phyloP scores from a whole-genome alignment of 345 rosid genomes.

The Eucalyptus camaldulensis region DNA sequence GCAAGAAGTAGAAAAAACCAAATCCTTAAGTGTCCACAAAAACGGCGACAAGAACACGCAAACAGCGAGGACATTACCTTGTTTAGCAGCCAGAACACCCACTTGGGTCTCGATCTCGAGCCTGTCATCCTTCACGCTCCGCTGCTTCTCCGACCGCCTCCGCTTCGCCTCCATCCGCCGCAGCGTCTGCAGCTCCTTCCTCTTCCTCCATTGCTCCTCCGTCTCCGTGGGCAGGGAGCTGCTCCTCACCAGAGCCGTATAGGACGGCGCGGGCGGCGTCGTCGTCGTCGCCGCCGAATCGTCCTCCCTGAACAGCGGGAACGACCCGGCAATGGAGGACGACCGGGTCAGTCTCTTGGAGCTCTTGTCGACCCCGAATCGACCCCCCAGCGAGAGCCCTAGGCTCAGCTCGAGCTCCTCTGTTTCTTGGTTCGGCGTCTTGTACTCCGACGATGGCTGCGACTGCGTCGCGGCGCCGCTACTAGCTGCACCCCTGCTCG shows the following conservation, averaged over 20 bases:
- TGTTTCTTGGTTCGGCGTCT: constrained; percentile 3
- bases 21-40: not conserved
- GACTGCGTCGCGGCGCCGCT: not conserved
- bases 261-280: constrained; percentile 12
- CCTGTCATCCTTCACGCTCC: constrained; percentile 9
- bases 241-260: constrained; percentile 46
- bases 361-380: constrained; percentile 78
- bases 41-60: not conserved
- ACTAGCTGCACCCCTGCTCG: not conserved
- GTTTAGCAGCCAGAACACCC: not conserved
- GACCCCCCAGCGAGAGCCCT: constrained; percentile 79
- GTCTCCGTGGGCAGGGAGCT: constrained; percentile 82
- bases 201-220: constrained; percentile 91
- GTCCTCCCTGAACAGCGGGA: constrained; percentile 24
- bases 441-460: not conserved
- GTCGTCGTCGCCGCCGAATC: not conserved
- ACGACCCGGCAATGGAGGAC: constrained; percentile 56
- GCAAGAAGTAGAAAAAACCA: not conserved
- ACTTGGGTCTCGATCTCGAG: not conserved
- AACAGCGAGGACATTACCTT: not conserved
- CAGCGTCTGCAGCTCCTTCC: constrained; percentile 73
- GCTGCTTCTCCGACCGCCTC: constrained; percentile 79
- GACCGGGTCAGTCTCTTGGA: constrained; percentile 46
- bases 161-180: constrained; percentile 88
- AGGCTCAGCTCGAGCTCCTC: constrained; percentile 73